Conservation (phyloP, 2,329 filamentous ascomycete genomes). For the Basipetospora chlamydospora region DNA sequence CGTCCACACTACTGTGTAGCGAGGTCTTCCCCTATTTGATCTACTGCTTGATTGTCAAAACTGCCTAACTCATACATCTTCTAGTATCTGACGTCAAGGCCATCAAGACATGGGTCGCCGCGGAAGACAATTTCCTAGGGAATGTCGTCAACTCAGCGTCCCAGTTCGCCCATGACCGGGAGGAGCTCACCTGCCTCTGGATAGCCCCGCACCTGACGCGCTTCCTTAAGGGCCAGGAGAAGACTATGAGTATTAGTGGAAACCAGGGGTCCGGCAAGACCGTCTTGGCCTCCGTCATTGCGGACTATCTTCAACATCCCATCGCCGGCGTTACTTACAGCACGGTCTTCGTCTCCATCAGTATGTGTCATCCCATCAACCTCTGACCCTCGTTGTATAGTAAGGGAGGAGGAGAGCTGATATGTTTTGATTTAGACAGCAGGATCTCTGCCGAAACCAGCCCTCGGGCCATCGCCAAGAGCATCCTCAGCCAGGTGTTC, state of each 20-base stretch:
- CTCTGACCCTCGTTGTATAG: background rate
- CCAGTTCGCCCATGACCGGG: slow-evolving; percentile 11
- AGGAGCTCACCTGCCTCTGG: slow-evolving; percentile 13
- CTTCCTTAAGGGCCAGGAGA: slow-evolving; percentile 10
- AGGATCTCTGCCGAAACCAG: slow-evolving; percentile 17
- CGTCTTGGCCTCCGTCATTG: slow-evolving; percentile 21
- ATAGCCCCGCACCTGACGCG: slow-evolving; percentile 10
- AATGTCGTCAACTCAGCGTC: slow-evolving; percentile 7
- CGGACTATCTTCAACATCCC: slow-evolving; percentile 21
- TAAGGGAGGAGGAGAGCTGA: background rate
- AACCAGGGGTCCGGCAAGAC: slow-evolving; percentile 23
- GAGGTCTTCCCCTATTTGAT: too few relatives aligned
- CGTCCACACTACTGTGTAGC: background rate
- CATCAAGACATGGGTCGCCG: slow-evolving; percentile 17
- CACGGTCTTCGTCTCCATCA: slow-evolving; percentile 21
- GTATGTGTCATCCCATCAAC: slow-evolving; percentile 11
- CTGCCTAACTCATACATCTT: background rate
- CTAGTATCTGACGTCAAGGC: slow-evolving; percentile 16
- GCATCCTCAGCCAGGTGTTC: slow-evolving; percentile 21
- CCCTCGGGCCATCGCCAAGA: slow-evolving; percentile 17
- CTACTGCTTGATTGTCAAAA: too few relatives aligned
- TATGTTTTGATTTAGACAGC: slow-evolving; percentile 11
- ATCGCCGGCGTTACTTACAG: slow-evolving; percentile 20
- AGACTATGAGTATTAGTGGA: slow-evolving; percentile 11
- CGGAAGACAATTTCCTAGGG: slow-evolving; percentile 10